These are phyloP conservation scores for Citrus hindsii DNA, from an alignment of 345 rosid species.

Conservation along the genomic window DNA sequence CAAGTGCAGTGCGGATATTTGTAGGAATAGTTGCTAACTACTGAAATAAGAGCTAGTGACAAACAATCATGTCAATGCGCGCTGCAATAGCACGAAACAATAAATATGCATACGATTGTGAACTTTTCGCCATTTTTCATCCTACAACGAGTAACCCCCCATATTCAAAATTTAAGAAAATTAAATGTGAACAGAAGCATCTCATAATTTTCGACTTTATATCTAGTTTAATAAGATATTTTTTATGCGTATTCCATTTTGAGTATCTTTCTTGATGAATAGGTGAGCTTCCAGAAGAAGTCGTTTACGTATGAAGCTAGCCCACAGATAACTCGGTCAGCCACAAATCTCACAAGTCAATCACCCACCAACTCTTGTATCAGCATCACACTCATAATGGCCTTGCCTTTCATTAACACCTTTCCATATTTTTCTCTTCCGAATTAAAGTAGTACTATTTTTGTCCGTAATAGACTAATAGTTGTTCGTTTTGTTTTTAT, in stretches of 20 bases:
- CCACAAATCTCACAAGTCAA: conserved; percentile 17
- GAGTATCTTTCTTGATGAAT: neutral
- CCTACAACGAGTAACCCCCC: too few relatives aligned
- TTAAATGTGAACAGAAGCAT: too few relatives aligned
- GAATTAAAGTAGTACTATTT: neutral
- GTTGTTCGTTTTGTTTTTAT: neutral
- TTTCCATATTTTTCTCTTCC: neutral
- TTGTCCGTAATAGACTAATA: neutral
- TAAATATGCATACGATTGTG: too few relatives aligned
- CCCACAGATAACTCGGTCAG: neutral
- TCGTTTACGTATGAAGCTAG: neutral
- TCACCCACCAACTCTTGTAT: conserved; percentile 19
- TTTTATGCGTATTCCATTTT: neutral
- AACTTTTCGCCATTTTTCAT: too few relatives aligned
- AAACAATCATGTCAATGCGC: too few relatives aligned
- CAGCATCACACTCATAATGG: neutral
- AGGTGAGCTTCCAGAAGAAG: conserved; percentile 24
- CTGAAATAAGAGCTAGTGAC: too few relatives aligned
- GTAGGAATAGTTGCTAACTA: too few relatives aligned
- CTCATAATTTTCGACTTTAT: neutral
- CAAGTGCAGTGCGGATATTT: neutral
- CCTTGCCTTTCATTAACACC: neutral
- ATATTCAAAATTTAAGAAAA: neutral
- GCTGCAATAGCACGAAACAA: too few relatives aligned
- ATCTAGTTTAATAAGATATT: too few relatives aligned